Percentiles rank a stretch among this genome's conserved stretches.
phyloP scores from a whole-genome alignment of 345 rosid genomes.

The Citropsis articulata region DNA sequence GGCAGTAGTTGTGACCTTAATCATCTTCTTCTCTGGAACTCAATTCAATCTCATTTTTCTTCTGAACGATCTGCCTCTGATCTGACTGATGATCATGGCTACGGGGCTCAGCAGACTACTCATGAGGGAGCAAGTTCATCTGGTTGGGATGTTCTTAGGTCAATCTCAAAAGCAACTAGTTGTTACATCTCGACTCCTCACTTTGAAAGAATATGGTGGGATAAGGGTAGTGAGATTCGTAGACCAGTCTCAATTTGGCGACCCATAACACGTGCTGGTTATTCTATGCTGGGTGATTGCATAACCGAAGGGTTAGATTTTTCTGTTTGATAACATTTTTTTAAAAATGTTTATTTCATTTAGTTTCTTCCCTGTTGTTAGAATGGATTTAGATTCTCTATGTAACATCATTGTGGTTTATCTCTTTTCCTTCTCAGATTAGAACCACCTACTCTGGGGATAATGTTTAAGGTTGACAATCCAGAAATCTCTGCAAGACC shows the following conservation, averaged over 20 bases:
- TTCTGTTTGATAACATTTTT: conserved; percentile 12
- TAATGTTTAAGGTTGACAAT: conserved; percentile 72
- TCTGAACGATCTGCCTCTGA: conserved; percentile 38
- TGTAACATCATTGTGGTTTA: conserved; percentile 12
- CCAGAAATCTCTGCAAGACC: conserved; percentile 86
- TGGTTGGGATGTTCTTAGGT: conserved; percentile 79
- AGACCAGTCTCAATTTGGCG: conserved; percentile 95
- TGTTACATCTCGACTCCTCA: conserved; percentile 74
- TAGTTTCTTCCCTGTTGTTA: conserved; percentile 1
- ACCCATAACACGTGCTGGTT: conserved; percentile 74
- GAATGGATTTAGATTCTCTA: conserved; percentile 9
- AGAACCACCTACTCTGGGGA: conserved; percentile 90
- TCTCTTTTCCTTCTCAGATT: conserved; percentile 49
- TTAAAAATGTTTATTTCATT: neutral
- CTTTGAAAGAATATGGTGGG: conserved; percentile 99
- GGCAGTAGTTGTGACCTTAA: conserved; percentile 56
- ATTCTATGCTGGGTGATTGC: conserved; percentile 86
- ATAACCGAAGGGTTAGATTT: conserved; percentile 81
- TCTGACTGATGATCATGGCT: conserved; percentile 28
- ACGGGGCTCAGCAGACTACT: conserved; percentile 41
- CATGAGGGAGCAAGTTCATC: conserved; percentile 55
- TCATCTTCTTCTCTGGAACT: conserved; percentile 78
- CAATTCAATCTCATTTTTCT: conserved; percentile 41
- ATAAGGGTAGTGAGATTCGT: conserved; percentile 87
- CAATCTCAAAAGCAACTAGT: conserved; percentile 65